Conservation (phyloP, 2,329 filamentous ascomycete genomes). For the Arthrobotrys pseudoclavata region DNA sequence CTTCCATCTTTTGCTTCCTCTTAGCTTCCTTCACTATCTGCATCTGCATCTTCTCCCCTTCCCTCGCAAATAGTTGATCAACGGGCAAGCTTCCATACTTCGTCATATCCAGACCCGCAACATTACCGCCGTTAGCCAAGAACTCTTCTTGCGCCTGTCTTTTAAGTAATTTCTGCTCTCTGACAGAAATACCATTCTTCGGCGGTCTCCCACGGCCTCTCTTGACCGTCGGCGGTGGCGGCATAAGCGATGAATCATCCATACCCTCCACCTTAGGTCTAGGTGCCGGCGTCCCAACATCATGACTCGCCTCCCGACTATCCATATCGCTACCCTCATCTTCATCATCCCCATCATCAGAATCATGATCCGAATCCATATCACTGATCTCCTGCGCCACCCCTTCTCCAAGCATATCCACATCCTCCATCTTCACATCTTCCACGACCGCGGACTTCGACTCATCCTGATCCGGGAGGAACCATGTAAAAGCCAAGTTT, state of each 20-base stretch:
- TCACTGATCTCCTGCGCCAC: conserved; percentile 32
- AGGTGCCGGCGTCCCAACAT: conserved; percentile 59
- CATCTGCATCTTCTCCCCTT: conserved; percentile 51
- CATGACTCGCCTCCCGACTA: conserved; percentile 60
- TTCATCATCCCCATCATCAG: conserved; percentile 52
- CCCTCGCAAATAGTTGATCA: conserved; percentile 40
- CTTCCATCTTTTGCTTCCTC: conserved; percentile 60
- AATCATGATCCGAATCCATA: conserved; percentile 44
- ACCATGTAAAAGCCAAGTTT: conserved; percentile 58
- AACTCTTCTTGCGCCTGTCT: conserved; percentile 61
- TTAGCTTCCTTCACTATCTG: conserved; percentile 48
- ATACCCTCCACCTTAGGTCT: conserved; percentile 54
- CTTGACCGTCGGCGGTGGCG: conserved; percentile 42
- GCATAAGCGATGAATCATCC: conserved; percentile 60
- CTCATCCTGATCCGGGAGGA: conserved; percentile 58
- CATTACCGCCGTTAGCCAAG: conserved; percentile 60
- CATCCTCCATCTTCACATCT: conserved; percentile 47
- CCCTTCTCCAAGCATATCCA: conserved; percentile 57
- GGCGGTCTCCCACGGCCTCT: conserved; percentile 58
- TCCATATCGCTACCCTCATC: conserved; percentile 59
- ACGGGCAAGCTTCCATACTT: conserved; percentile 48
- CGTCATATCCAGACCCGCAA: conserved; percentile 57
- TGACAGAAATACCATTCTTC: conserved; percentile 58
- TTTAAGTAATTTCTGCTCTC: conserved; percentile 61
- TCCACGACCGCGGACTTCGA: conserved; percentile 32